These are phyloP conservation scores for Mycena galopus DNA, from an alignment of 768 basidiomycete species.

Conservation along the genomic window DNA sequence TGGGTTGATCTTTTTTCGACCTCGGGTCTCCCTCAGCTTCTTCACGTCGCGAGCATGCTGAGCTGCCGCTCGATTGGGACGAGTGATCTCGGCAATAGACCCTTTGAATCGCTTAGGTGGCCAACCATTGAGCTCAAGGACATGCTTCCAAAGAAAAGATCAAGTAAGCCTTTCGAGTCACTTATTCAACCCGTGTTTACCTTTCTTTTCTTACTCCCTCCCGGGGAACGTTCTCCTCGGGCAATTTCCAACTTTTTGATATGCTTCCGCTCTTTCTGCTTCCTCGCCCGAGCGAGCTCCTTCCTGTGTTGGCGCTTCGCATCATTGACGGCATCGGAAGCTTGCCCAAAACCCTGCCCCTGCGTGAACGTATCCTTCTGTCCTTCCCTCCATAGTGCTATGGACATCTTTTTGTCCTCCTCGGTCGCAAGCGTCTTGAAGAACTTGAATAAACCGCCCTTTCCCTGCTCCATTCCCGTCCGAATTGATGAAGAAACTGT, in stretches of 20 bases:
- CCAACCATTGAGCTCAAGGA: not conserved
- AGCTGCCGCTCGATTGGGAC: not conserved
- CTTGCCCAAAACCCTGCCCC: not conserved
- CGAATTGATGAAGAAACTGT: not conserved
- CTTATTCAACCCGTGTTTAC: not conserved
- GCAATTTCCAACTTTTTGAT: not conserved
- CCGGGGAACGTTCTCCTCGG: not conserved
- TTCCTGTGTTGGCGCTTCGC: not conserved
- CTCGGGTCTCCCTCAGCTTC: conserved; percentile 2
- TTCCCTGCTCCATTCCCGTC: not conserved
- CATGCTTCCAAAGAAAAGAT: not conserved
- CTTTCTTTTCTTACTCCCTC: conserved; percentile 7
- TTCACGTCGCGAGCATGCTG: not conserved
- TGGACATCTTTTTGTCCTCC: conserved; percentile 7
- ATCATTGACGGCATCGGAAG: not conserved
- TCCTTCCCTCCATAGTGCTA: not conserved
- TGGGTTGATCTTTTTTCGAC: not conserved
- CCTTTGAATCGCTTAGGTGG: not conserved
- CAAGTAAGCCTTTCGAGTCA: not conserved
- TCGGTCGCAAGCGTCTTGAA: conserved; percentile 2
- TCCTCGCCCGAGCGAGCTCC: not conserved
- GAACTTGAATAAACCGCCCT: not conserved
- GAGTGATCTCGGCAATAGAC: not conserved
- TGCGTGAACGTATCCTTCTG: not conserved
- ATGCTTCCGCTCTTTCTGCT: not conserved